These are phyloP conservation scores for Stagonosporopsis vannaccii DNA, from an alignment of 2,329 filamentous ascomycete genomes.

Conservation along the genomic window DNA sequence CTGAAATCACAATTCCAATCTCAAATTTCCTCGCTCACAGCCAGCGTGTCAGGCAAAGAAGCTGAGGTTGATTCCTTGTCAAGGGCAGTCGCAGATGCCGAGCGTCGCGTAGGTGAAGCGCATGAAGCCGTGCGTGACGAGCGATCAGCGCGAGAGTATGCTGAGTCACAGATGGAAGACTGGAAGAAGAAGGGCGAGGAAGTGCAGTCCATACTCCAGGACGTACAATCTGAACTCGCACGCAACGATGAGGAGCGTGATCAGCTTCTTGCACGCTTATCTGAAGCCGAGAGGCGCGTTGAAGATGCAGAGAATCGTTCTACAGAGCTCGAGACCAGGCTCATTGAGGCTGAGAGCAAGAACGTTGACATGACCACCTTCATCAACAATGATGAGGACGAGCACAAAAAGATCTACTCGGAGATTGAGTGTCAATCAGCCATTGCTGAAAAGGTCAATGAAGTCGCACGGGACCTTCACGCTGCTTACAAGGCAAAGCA, in stretches of 20 bases:
- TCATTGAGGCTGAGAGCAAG: constrained; percentile 66
- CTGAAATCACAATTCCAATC: constrained; percentile 90
- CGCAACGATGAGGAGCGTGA: constrained; percentile 81
- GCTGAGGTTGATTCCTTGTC: constrained; percentile 90
- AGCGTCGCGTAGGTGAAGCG: constrained; percentile 87
- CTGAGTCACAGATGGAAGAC: constrained; percentile 76
- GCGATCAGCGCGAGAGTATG: constrained; percentile 71
- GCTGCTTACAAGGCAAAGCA: constrained; percentile 96
- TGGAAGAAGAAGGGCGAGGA: constrained; percentile 88
- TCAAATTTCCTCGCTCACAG: constrained; percentile 92
- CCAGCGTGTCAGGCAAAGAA: constrained; percentile 89
- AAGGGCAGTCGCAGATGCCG: constrained; percentile 85
- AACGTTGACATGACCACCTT: constrained; percentile 74
- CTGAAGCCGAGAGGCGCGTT: constrained; percentile 75
- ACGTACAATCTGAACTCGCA: constrained; percentile 82
- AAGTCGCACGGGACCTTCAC: constrained; percentile 79
- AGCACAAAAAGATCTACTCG: constrained; percentile 47
- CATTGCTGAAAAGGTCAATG: constrained; percentile 88
- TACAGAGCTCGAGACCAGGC: constrained; percentile 67
- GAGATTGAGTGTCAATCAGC: constrained; percentile 64
- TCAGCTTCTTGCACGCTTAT: constrained; percentile 75
- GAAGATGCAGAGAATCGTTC: constrained; percentile 79
- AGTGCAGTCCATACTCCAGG: constrained; percentile 81
- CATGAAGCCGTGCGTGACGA: constrained; percentile 85
- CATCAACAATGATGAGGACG: constrained; percentile 46